These are phyloP conservation scores for Colletotrichum sp. DNA, from an alignment of 2,329 filamentous ascomycete species.

Conservation along the genomic window DNA sequence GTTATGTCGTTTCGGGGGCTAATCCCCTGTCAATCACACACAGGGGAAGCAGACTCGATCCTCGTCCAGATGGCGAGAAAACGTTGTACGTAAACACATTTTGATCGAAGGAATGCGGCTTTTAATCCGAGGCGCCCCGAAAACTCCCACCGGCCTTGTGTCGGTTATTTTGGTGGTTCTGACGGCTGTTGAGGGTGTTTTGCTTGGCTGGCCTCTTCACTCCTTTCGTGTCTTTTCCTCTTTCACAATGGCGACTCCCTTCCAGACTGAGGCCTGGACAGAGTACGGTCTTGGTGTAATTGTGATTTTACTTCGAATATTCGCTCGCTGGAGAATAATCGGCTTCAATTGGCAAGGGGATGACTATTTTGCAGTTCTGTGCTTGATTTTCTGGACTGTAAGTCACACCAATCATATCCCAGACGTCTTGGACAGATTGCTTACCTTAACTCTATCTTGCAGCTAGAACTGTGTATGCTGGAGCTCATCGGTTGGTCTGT, in stretches of 20 bases:
- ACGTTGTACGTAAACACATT: background rate
- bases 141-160: background rate
- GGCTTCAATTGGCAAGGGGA: slow-evolving; percentile 48
- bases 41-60: background rate
- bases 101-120: background rate
- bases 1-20: background rate
- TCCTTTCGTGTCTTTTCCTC: background rate
- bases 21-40: background rate
- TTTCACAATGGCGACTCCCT: slow-evolving; percentile 38
- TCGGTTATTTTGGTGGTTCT: background rate
- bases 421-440: too few species aligned
- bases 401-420: background rate
- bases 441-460: background rate
- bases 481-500: background rate
- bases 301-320: slow-evolving; percentile 42
- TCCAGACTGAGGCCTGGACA: slow-evolving; percentile 47
- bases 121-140: slow-evolving; percentile 1
- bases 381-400: slow-evolving; percentile 43
- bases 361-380: slow-evolving; percentile 43
- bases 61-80: background rate
- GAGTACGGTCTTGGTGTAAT: slow-evolving; percentile 45
- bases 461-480: slow-evolving; percentile 4
- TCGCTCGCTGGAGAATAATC: slow-evolving; percentile 40
- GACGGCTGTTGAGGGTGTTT: background rate
- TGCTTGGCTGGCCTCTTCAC: background rate